Percentiles rank a stretch among this genome's conserved stretches.
phyloP scores from a whole-genome alignment of 805 yeast species.

The Teunomyces panamensis region DNA sequence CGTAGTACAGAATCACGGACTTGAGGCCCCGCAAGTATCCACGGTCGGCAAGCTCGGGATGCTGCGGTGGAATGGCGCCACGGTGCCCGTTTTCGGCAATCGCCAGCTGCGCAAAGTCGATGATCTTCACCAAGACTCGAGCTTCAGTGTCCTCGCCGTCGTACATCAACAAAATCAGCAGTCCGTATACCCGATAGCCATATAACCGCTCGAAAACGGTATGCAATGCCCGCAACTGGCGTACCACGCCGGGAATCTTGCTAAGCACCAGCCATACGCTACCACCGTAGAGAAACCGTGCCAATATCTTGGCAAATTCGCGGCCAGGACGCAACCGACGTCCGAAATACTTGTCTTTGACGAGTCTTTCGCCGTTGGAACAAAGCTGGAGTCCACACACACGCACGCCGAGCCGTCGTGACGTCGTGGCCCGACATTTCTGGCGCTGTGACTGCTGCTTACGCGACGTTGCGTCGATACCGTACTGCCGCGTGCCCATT shows the following conservation, averaged over 20 bases:
- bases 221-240: conserved; percentile 57
- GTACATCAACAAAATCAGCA: conserved; percentile 83
- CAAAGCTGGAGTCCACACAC: conserved; percentile 83
- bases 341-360: conserved; percentile 91
- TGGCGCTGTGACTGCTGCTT: conserved; percentile 77
- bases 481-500: conserved; percentile 98
- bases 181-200: conserved; percentile 89
- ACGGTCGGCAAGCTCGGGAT: conserved; percentile 60
- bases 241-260: conserved; percentile 66
- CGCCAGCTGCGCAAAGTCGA: conserved; percentile 94
- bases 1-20: conserved; percentile 69
- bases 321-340: conserved; percentile 67
- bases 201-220: conserved; percentile 51
- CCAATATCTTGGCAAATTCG: conserved; percentile 72
- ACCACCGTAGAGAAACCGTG: conserved; percentile 82
- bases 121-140: conserved; percentile 57
- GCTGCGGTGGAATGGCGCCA: conserved; percentile 66
- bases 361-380: conserved; percentile 26
- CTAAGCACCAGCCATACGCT: conserved; percentile 52
- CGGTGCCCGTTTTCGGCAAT: conserved; percentile 51
- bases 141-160: conserved; percentile 52
- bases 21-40: conserved; percentile 84
- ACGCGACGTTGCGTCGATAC: conserved; percentile 76
- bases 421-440: conserved; percentile 81
- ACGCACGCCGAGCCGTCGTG: conserved; percentile 79